Percentiles rank a stretch among this genome's conserved stretches.
Evolutionary conservation across 176 grass and related monocot species (phyloP).

Genomic region (Aechmea fasciata): DNA sequence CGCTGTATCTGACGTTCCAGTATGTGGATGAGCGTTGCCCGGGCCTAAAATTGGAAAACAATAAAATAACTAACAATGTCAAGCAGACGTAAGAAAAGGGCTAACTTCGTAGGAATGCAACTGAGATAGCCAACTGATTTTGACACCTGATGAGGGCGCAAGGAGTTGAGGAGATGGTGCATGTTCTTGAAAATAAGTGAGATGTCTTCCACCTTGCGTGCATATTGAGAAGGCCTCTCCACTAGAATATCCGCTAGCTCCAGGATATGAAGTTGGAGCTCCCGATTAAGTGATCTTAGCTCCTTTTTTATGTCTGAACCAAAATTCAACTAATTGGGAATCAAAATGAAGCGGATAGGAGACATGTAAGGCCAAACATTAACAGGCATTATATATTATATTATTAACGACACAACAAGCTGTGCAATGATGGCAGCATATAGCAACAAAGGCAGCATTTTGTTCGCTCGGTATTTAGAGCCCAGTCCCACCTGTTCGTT

Average conservation of each 20-base stretch:
- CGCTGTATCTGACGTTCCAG: constrained; percentile 81
- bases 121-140: background rate
- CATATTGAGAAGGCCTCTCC: constrained; percentile 87
- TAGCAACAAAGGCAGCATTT: too few relatives aligned
- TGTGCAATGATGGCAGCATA: too few relatives aligned
- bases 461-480: too few relatives aligned
- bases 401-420: too few relatives aligned
- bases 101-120: background rate
- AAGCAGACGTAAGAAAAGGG: background rate
- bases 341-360: background rate
- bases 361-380: background rate
- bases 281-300: constrained; percentile 78
- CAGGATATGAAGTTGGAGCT: constrained; percentile 90
- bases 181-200: constrained; percentile 87
- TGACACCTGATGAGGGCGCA: constrained; percentile 70
- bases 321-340: constrained; percentile 15
- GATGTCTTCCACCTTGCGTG: constrained; percentile 82
- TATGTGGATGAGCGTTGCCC: constrained; percentile 87
- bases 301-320: constrained; percentile 80
- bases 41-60: constrained; percentile 45
- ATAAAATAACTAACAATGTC: constrained; percentile 4
- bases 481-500: too few relatives aligned
- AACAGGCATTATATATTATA: background rate
- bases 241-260: constrained; percentile 89
- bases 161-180: constrained; percentile 83